A percentile compares a stretch with the other conserved stretches of the same genome.
Evolutionary conservation across 1,284 basidiomycete genomes (phyloP).

Genomic region (Takashimella tepidaria): DNA sequence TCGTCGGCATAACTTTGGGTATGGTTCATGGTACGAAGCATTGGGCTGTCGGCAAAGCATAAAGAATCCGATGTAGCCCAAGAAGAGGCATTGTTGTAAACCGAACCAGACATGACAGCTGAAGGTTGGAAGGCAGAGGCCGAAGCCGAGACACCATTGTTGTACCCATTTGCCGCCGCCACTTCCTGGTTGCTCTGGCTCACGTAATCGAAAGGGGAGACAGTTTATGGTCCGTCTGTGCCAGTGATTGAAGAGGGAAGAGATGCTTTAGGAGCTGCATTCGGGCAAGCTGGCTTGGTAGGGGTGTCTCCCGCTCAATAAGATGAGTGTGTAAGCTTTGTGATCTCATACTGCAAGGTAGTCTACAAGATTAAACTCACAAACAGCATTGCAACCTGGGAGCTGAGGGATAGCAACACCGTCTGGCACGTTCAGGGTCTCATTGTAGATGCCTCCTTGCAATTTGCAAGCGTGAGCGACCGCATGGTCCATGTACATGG

Average conservation of each 20-base stretch:
- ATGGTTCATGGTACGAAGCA: neutral
- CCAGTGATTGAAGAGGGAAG: neutral
- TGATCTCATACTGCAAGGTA: no score
- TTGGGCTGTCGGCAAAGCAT: neutral
- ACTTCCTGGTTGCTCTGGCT: neutral
- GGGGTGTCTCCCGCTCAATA: no score
- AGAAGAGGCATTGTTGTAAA: neutral
- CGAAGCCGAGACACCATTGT: neutral
- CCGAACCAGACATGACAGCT: neutral
- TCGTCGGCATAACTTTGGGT: neutral
- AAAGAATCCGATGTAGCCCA: neutral
- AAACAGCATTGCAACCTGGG: slow-evolving; percentile 32
- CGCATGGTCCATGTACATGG: slow-evolving; percentile 17
- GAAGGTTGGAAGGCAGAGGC: neutral
- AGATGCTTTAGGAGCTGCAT: neutral
- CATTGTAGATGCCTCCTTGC: slow-evolving; percentile 23
- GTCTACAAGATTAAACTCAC: no score
- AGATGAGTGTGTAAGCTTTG: no score
- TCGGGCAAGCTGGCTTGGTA: no score
- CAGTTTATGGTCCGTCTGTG: neutral
- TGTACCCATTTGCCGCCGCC: neutral
- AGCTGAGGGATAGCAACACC: slow-evolving; percentile 9
- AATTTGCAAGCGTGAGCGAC: slow-evolving; percentile 25
- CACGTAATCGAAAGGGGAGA: no score
- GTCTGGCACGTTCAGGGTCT: slow-evolving; percentile 23